phyloP scores from a whole-genome alignment of 306 rosid genomes.

The Vigna trinervia region DNA sequence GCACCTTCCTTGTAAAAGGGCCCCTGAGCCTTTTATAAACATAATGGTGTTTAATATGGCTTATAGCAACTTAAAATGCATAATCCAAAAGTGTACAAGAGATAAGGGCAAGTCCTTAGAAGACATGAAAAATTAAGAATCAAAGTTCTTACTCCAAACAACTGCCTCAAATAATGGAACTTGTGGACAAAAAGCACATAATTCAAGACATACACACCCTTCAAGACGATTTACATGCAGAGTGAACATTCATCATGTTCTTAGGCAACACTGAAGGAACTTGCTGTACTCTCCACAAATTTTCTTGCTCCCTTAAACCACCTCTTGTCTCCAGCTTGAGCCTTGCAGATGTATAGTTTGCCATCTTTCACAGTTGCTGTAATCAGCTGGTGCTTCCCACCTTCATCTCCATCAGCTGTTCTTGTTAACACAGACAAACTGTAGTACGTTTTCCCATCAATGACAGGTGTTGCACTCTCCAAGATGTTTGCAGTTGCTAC shows the following conservation, averaged over 20 bases:
- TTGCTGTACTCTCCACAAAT: constrained; percentile 75
- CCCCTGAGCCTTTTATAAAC: background rate
- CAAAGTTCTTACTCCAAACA: constrained; percentile 57
- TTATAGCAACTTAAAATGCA: constrained; percentile 26
- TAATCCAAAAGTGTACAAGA: background rate
- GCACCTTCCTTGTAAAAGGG: background rate
- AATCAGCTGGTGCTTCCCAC: constrained; percentile 91
- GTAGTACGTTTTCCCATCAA: constrained; percentile 70
- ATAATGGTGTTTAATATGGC: constrained; percentile 20
- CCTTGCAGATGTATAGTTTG: constrained; percentile 91
- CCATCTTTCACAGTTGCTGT: constrained; percentile 85
- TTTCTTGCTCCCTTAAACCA: constrained; percentile 97
- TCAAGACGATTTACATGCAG: constrained; percentile 63
- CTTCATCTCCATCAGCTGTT: constrained; percentile 98
- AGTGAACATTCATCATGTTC: constrained; percentile 30
- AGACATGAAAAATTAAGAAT: constrained; percentile 39
- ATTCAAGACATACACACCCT: constrained; percentile 45
- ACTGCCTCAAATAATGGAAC: constrained; percentile 46
- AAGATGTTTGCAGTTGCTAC: constrained; percentile 90
- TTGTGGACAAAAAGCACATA: constrained; percentile 44
- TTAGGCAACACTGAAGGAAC: constrained; percentile 93
- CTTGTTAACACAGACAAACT: constrained; percentile 80
- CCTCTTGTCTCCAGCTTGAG: constrained; percentile 99
- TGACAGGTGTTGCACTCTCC: constrained; percentile 51
- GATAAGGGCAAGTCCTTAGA: constrained; percentile 6